phyloP scores from a whole-genome alignment of 2,329 filamentous ascomycete species.

The Penicillium sclerotigenum region DNA sequence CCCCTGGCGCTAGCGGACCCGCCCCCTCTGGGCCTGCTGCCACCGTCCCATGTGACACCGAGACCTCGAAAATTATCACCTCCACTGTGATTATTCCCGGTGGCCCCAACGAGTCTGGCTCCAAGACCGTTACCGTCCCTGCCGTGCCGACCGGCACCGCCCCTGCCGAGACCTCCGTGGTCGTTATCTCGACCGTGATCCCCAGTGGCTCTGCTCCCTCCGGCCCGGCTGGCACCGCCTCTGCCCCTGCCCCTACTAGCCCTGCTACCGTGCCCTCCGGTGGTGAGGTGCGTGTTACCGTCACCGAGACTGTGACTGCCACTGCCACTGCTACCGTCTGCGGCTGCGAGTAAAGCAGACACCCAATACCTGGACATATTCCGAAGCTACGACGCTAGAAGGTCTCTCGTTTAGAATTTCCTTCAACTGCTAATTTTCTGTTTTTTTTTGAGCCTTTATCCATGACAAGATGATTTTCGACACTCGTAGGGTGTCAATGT shows the following conservation, averaged over 20 bases:
- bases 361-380: not conserved
- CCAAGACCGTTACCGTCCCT: slow-evolving; percentile 4
- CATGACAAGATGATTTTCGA: slow-evolving; percentile 20
- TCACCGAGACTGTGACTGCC: slow-evolving; percentile 12
- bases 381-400: not conserved
- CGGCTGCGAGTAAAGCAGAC: slow-evolving; percentile 20
- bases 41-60: slow-evolving; percentile 10
- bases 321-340: slow-evolving; percentile 29
- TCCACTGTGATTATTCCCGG: slow-evolving; percentile 6
- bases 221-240: slow-evolving; percentile 7
- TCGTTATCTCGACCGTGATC: slow-evolving; percentile 12
- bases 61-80: slow-evolving; percentile 2
- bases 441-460: slow-evolving; percentile 3
- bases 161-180: slow-evolving; percentile 12
- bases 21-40: slow-evolving; percentile 4
- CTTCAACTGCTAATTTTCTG: not conserved
- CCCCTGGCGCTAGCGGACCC: not conserved
- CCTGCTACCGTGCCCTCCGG: slow-evolving; percentile 12
- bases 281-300: slow-evolving; percentile 1
- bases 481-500: not conserved
- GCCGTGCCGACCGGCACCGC: slow-evolving; percentile 8
- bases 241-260: slow-evolving; percentile 14
- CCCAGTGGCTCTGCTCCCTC: slow-evolving; percentile 5
- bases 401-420: not conserved
- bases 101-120: not conserved